Conservation (phyloP, 352 stramenopile species). For the Pythium diclinum region DNA sequence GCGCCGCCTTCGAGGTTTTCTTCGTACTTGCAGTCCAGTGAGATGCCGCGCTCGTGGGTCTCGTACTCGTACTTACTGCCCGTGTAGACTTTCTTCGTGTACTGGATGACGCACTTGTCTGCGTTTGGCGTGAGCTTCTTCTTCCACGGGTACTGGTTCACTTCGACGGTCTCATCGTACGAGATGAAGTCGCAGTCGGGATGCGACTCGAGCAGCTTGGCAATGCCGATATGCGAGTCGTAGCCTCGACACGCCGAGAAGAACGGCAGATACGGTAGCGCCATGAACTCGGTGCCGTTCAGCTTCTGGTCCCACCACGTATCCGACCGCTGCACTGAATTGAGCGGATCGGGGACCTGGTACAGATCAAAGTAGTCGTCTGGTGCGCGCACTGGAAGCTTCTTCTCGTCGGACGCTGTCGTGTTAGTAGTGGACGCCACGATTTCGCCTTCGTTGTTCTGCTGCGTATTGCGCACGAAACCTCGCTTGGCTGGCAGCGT, state of each 20-base stretch:
- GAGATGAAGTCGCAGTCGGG: slow-evolving; percentile 88
- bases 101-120: slow-evolving; percentile 75
- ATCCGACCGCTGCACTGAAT: slow-evolving; percentile 40
- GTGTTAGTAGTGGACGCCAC: slow-evolving; percentile 20
- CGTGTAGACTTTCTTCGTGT: slow-evolving; percentile 34
- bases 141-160: slow-evolving; percentile 90
- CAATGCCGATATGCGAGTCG: slow-evolving; percentile 91
- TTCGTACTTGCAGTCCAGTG: slow-evolving; percentile 90
- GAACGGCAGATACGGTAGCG: slow-evolving; percentile 94
- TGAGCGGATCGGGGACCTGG: slow-evolving; percentile 38
- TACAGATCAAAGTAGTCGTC: slow-evolving; percentile 64
- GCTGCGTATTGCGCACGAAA: slow-evolving; percentile 58
- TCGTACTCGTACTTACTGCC: slow-evolving; percentile 8
- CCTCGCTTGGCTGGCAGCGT: slow-evolving; percentile 43
- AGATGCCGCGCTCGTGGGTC: slow-evolving; percentile 60
- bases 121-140: slow-evolving; percentile 78
- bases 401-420: slow-evolving; percentile 13
- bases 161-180: slow-evolving; percentile 88
- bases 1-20: slow-evolving; percentile 74
- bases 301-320: slow-evolving; percentile 81
- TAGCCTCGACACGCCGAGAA: slow-evolving; percentile 95
- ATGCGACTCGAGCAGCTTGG: slow-evolving; percentile 94
- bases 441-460: slow-evolving; percentile 46
- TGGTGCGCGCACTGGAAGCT: slow-evolving; percentile 30
- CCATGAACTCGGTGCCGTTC: slow-evolving; percentile 62